Percentiles rank a stretch among this genome's conserved stretches.
Conservation (phyloP, 306 rosid species). For the Hippophae gyantsensis region DNA sequence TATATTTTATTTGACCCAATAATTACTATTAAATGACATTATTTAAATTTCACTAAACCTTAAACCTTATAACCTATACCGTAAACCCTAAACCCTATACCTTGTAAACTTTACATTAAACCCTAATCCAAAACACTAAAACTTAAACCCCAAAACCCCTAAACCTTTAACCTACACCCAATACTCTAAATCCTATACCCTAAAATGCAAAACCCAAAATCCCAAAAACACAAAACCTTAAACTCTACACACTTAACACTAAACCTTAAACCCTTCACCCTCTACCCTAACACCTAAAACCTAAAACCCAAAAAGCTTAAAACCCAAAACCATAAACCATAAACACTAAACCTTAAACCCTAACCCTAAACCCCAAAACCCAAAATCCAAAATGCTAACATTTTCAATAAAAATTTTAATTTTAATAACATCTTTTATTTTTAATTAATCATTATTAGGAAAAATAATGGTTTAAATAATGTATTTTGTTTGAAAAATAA, state of each 20-base stretch:
- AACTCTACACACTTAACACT: neutral
- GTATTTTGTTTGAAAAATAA: too few species aligned
- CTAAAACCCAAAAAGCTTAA: neutral
- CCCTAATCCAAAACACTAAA: constrained; percentile 1
- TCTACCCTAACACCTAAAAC: neutral
- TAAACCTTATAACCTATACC: too few species aligned
- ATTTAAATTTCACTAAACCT: too few species aligned
- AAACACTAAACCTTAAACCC: neutral
- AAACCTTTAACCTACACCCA: neutral
- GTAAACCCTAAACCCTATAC: neutral
- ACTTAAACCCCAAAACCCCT: constrained; percentile 1
- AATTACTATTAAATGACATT: too few species aligned
- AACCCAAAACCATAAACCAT: too few species aligned
- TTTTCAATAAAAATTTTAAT: neutral
- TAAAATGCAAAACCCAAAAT: neutral
- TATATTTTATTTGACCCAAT: too few species aligned
- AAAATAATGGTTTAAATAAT: too few species aligned
- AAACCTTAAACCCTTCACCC: neutral
- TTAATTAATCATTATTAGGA: too few species aligned
- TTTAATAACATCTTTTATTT: too few species aligned
- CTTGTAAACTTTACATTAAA: neutral
- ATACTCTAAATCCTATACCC: neutral
- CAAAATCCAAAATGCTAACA: neutral
- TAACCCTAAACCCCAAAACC: neutral
- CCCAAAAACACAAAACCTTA: constrained; percentile 1